Conservation (phyloP, 1,284 basidiomycete genomes). For the Porogramme epimiltina region DNA sequence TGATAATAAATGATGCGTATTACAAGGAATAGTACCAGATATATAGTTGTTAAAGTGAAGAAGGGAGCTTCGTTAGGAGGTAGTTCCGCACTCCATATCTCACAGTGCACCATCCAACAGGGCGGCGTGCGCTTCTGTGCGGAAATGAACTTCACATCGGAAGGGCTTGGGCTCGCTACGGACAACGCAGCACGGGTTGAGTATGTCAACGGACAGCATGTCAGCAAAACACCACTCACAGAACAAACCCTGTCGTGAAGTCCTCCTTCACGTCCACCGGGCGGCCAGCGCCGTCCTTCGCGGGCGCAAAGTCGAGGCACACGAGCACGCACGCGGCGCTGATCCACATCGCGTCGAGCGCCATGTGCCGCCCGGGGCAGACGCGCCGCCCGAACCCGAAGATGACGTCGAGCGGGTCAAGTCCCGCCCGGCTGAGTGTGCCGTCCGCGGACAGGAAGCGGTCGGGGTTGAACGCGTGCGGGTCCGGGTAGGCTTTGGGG, state of each 20-base stretch:
- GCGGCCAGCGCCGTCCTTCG: constrained; percentile 6
- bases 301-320: constrained; percentile 26
- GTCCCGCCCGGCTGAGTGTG: background rate
- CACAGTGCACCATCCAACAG: constrained; percentile 2
- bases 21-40: no score
- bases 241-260: constrained; percentile 11
- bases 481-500: constrained; percentile 17
- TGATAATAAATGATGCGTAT: no score
- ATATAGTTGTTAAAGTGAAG: no score
- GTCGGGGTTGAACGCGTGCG: constrained; percentile 25
- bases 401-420: constrained; percentile 14
- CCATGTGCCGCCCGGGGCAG: constrained; percentile 27
- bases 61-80: no score
- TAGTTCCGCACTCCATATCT: no score
- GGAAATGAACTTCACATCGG: constrained; percentile 9
- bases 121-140: constrained; percentile 10
- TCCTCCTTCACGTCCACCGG: constrained; percentile 14
- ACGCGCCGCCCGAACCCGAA: constrained; percentile 30
- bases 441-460: constrained; percentile 24
- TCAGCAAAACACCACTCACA: constrained; percentile 1
- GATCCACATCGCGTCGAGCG: constrained; percentile 27
- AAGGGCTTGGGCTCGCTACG: constrained; percentile 22
- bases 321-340: constrained; percentile 24
- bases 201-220: background rate
- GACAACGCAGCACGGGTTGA: background rate